Evolutionary conservation across 2,329 filamentous ascomycete genomes (phyloP).

Genomic region (Fusarium sp.): DNA sequence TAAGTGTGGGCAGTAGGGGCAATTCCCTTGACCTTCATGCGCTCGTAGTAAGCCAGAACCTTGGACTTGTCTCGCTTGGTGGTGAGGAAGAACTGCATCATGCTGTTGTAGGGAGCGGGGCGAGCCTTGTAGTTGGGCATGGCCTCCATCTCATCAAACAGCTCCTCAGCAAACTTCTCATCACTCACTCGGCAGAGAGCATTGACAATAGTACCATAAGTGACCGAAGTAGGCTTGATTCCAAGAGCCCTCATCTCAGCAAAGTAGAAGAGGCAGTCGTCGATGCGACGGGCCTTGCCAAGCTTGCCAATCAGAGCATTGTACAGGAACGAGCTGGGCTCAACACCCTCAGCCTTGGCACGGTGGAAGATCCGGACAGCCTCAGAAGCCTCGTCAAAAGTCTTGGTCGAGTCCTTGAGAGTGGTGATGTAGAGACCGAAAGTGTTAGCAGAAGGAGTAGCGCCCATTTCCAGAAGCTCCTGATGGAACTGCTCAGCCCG

Average conservation of each 20-base stretch:
- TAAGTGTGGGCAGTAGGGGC: constrained; percentile 94
- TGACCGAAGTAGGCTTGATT: constrained; percentile 96
- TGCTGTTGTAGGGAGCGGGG: constrained; percentile 96
- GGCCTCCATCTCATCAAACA: constrained; percentile 99
- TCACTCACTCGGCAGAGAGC: constrained; percentile 97
- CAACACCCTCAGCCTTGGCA: constrained; percentile 91
- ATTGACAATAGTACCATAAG: constrained; percentile 98
- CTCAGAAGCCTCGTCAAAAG: constrained; percentile 96
- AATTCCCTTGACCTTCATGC: constrained; percentile 90
- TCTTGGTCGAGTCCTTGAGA: constrained; percentile 95
- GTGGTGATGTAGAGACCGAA: constrained; percentile 99
- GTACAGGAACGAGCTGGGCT: constrained; percentile 97
- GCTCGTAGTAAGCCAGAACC: constrained; percentile 93
- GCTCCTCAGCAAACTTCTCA: constrained; percentile 95
- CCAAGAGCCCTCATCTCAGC: constrained; percentile 94
- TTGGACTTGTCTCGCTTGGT: constrained; percentile 97
- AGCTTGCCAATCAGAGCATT: constrained; percentile 98
- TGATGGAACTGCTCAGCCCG: constrained; percentile 90
- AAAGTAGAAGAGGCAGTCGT: constrained; percentile 98
- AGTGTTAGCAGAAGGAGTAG: constrained; percentile 94
- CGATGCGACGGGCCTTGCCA: constrained; percentile 96
- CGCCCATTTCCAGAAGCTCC: constrained; percentile 90
- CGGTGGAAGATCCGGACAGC: constrained; percentile 98
- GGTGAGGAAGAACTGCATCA: constrained; percentile 99
- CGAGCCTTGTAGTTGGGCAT: constrained; percentile 99